phyloP scores from a whole-genome alignment of 2,329 filamentous ascomycete species.

The Coniochaeta pulveracea region DNA sequence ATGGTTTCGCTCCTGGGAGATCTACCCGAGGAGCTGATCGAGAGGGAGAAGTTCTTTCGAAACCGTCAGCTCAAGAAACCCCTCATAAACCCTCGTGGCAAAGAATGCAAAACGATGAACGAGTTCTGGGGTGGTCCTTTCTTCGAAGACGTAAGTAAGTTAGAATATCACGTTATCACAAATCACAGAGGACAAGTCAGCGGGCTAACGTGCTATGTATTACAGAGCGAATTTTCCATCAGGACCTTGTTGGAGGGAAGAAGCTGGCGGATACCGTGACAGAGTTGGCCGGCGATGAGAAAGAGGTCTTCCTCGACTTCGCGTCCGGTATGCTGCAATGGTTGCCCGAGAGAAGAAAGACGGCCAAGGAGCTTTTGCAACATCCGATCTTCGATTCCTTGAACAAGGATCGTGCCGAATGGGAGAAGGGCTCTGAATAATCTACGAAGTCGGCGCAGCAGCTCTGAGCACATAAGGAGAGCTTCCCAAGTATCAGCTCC shows the following conservation, averaged over 20 bases:
- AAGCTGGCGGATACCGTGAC: constrained; percentile 2
- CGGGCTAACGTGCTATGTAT: not conserved
- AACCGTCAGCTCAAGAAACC: not conserved
- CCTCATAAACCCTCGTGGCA: not conserved
- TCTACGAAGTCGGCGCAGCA: no score
- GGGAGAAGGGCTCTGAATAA: no score
- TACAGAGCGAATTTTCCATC: not conserved
- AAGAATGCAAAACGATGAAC: not conserved
- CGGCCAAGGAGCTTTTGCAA: constrained; percentile 12
- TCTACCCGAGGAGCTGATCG: not conserved
- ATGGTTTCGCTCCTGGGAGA: constrained; percentile 3
- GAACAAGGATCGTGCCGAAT: constrained; percentile 3
- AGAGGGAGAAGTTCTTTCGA: not conserved
- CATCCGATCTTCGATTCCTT: constrained; percentile 12
- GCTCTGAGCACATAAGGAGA: no score
- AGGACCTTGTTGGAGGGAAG: constrained; percentile 1
- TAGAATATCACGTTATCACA: not conserved
- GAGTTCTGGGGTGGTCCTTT: constrained; percentile 2
- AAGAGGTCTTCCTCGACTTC: constrained; percentile 1
- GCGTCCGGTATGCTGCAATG: constrained; percentile 13
- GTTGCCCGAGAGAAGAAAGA: constrained; percentile 15
- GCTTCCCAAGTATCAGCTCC: no score
- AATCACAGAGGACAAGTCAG: not conserved
- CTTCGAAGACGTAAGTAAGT: constrained; percentile 1
- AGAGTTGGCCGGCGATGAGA: constrained; percentile 1